Evolutionary conservation across 1,139 yeast species (phyloP).

Genomic region (Blastobotrys serpentis): DNA sequence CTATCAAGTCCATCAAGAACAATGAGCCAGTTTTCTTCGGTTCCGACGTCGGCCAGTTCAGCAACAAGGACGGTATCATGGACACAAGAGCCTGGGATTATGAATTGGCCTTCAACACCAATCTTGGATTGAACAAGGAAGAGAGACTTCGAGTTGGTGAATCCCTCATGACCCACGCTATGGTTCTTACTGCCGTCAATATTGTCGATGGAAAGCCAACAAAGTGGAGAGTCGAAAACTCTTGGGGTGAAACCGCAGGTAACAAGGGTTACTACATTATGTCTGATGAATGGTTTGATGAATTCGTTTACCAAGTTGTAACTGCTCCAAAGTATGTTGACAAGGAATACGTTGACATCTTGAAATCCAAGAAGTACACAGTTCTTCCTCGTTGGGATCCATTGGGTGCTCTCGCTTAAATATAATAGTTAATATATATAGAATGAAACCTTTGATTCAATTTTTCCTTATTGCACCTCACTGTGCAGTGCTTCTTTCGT

Average conservation of each 20-base stretch:
- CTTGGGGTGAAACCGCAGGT: slow-evolving; percentile 81
- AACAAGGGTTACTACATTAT: slow-evolving; percentile 72
- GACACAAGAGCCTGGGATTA: slow-evolving; percentile 69
- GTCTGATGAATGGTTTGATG: slow-evolving; percentile 82
- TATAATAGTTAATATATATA: no score
- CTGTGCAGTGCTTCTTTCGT: no score
- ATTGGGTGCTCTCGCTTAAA: slow-evolving; percentile 72
- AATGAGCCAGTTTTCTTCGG: slow-evolving; percentile 80
- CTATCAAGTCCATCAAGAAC: slow-evolving; percentile 63
- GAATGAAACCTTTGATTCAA: no score
- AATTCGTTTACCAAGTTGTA: slow-evolving; percentile 81
- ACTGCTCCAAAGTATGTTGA: slow-evolving; percentile 47
- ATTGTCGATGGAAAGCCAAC: slow-evolving; percentile 57
- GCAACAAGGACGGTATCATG: slow-evolving; percentile 65
- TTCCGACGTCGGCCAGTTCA: slow-evolving; percentile 73
- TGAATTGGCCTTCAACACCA: slow-evolving; percentile 57
- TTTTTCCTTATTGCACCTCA: no score
- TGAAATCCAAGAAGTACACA: slow-evolving; percentile 52
- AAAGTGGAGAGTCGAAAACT: slow-evolving; percentile 81
- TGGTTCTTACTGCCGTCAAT: slow-evolving; percentile 76
- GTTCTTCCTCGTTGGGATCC: slow-evolving; percentile 81
- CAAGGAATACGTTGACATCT: slow-evolving; percentile 41
- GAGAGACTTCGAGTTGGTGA: slow-evolving; percentile 57
- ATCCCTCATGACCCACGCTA: slow-evolving; percentile 81
- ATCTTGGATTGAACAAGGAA: slow-evolving; percentile 49